Percentiles rank a stretch among this genome's conserved stretches.
phyloP scores from a whole-genome alignment of 2,329 filamentous ascomycete species.

The Fusarium acutatum region DNA sequence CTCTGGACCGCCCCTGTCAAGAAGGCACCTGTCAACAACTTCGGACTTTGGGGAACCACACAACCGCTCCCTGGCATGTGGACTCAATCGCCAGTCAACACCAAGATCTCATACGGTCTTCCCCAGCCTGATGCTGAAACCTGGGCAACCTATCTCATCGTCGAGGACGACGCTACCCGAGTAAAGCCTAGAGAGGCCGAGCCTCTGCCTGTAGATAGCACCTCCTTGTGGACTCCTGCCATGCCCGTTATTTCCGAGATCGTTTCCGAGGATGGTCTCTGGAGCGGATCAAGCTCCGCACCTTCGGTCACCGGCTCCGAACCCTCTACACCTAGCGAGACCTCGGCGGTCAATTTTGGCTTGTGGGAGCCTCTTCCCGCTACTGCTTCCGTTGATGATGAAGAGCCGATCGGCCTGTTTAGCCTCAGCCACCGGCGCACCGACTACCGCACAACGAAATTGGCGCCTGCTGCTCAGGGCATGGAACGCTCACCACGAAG shows the following conservation, averaged over 20 bases:
- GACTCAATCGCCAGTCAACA: slow-evolving; percentile 22
- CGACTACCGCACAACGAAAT: slow-evolving; percentile 35
- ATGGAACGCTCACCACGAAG: slow-evolving; percentile 34
- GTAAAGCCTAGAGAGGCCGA: slow-evolving; percentile 38
- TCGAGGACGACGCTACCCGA: slow-evolving; percentile 31
- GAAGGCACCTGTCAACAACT: slow-evolving; percentile 21
- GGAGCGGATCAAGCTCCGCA: slow-evolving; percentile 31
- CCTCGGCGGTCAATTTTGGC: slow-evolving; percentile 32
- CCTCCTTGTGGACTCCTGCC: slow-evolving; percentile 34
- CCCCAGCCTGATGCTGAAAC: slow-evolving; percentile 44
- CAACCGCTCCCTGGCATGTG: slow-evolving; percentile 37
- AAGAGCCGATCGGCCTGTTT: slow-evolving; percentile 38
- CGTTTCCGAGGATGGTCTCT: slow-evolving; percentile 28
- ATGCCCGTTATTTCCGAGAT: slow-evolving; percentile 21
- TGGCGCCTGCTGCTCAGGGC: slow-evolving; percentile 34
- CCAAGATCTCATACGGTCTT: slow-evolving; percentile 39
- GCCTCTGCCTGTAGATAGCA: slow-evolving; percentile 32
- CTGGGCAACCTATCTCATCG: slow-evolving; percentile 39
- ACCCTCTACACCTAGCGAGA: slow-evolving; percentile 8
- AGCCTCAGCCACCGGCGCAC: slow-evolving; percentile 39
- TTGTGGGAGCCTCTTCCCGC: slow-evolving; percentile 33
- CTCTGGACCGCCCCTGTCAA: slow-evolving; percentile 46
- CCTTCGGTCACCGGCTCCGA: slow-evolving; percentile 21
- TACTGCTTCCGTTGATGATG: slow-evolving; percentile 8
- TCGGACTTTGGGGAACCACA: slow-evolving; percentile 38